These are phyloP conservation scores for Trichoderma pleuroti DNA, from an alignment of 2,329 filamentous ascomycete species.

Conservation along the genomic window DNA sequence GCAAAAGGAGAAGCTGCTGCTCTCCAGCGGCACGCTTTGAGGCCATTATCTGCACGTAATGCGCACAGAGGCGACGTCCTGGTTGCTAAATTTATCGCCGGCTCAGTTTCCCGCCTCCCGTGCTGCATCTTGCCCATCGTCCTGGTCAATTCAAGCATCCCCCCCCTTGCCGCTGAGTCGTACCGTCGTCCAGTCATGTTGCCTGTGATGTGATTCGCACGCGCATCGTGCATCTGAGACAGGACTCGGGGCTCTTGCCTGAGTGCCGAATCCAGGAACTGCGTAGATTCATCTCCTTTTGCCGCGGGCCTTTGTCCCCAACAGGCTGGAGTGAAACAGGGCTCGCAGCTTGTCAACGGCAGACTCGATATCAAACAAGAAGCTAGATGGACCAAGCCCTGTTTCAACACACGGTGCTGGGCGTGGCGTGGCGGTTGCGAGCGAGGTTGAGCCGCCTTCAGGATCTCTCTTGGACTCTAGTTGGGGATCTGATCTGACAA, in stretches of 20 bases:
- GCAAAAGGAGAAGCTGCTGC: neutral
- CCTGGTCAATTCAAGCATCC: neutral
- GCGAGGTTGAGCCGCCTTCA: neutral
- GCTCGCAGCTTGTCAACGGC: neutral
- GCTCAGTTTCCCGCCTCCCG: neutral
- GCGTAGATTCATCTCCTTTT: neutral
- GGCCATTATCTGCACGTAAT: neutral
- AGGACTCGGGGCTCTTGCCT: neutral
- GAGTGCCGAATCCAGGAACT: neutral
- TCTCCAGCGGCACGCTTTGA: neutral
- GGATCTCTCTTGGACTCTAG: neutral
- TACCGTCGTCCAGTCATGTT: neutral
- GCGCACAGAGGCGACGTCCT: neutral
- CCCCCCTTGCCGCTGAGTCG: neutral
- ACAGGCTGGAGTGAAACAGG: neutral
- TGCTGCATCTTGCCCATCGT: neutral
- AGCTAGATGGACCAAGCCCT: neutral
- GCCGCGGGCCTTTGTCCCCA: neutral
- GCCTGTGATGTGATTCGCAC: neutral
- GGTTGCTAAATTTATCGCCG: slow-evolving; percentile 9
- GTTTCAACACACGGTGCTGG: neutral
- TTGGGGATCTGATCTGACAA: neutral
- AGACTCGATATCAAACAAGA: neutral
- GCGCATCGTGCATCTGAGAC: neutral
- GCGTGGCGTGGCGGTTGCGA: neutral